phyloP scores from a whole-genome alignment of 768 basidiomycete genomes.

The Suillus americanus region DNA sequence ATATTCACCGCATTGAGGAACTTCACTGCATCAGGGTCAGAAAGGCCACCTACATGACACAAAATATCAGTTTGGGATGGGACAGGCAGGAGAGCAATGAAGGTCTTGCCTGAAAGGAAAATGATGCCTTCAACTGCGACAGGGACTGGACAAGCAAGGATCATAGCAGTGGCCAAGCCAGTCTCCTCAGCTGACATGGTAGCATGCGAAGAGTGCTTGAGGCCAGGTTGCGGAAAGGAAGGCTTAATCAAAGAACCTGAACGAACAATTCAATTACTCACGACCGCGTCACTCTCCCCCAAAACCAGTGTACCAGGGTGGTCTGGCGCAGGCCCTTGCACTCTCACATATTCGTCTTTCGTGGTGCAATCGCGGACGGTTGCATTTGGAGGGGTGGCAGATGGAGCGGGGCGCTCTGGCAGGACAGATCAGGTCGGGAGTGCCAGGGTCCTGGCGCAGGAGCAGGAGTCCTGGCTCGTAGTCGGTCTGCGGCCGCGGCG shows the following conservation, averaged over 20 bases:
- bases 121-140: constrained; percentile 46
- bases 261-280: background rate
- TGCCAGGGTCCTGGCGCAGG: no score
- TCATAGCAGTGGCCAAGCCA: constrained; percentile 44
- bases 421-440: no score
- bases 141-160: constrained; percentile 46
- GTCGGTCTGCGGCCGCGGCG: no score
- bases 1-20: constrained; percentile 44
- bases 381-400: no score
- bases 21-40: constrained; percentile 38
- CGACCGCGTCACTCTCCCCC: background rate
- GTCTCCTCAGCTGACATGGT: constrained; percentile 40
- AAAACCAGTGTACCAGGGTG: no score
- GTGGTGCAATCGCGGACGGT: no score
- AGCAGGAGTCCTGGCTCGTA: no score
- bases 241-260: constrained; percentile 51
- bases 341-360: no score
- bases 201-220: constrained; percentile 39
- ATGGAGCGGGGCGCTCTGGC: no score
- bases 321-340: no score
- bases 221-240: constrained; percentile 50
- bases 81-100: background rate
- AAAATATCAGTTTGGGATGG: background rate
- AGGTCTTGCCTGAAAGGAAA: constrained; percentile 45
- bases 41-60: constrained; percentile 27